Conservation (phyloP, 805 yeast genomes). For the Grigorovia transvaalensis region DNA sequence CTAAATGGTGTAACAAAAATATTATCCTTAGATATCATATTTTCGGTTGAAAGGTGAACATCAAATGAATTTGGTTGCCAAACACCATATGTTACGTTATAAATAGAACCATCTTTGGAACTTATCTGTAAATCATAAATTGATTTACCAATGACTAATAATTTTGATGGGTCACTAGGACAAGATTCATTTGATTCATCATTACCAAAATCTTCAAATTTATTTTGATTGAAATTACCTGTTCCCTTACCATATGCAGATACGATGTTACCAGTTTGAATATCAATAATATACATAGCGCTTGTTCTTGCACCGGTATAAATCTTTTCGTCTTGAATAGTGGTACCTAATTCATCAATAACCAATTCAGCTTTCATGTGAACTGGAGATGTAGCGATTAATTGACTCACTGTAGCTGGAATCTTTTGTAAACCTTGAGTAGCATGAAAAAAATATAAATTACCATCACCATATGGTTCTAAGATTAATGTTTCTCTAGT, state of each 20-base stretch:
- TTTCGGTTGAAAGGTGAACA: slow-evolving; percentile 37
- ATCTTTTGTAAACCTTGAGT: slow-evolving; percentile 66
- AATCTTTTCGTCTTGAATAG: slow-evolving; percentile 53
- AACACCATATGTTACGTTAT: slow-evolving; percentile 78
- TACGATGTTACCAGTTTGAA: slow-evolving; percentile 61
- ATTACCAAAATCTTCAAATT: slow-evolving; percentile 3
- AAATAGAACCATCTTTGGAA: slow-evolving; percentile 55
- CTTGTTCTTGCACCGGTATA: slow-evolving; percentile 81
- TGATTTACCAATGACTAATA: slow-evolving; percentile 56
- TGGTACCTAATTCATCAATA: slow-evolving; percentile 36
- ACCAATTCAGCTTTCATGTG: slow-evolving; percentile 37
- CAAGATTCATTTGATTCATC: slow-evolving; percentile 1
- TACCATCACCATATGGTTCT: slow-evolving; percentile 82
- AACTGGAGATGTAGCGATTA: slow-evolving; percentile 79
- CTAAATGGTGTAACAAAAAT: slow-evolving; percentile 76
- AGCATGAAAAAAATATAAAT: slow-evolving; percentile 68
- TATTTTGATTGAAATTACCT: slow-evolving; percentile 18
- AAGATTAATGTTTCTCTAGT: slow-evolving; percentile 61
- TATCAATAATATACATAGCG: slow-evolving; percentile 62
- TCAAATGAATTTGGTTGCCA: slow-evolving; percentile 93
- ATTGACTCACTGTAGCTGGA: slow-evolving; percentile 68
- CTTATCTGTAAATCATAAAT: slow-evolving; percentile 69
- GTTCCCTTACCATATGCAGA: slow-evolving; percentile 55
- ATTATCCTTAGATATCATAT: slow-evolving; percentile 53
- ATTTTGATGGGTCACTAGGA: slow-evolving; percentile 3